Percentiles rank a stretch among this genome's conserved stretches.
phyloP scores from a whole-genome alignment of 176 grass and related monocot species.

The Eragrostis nindensis region DNA sequence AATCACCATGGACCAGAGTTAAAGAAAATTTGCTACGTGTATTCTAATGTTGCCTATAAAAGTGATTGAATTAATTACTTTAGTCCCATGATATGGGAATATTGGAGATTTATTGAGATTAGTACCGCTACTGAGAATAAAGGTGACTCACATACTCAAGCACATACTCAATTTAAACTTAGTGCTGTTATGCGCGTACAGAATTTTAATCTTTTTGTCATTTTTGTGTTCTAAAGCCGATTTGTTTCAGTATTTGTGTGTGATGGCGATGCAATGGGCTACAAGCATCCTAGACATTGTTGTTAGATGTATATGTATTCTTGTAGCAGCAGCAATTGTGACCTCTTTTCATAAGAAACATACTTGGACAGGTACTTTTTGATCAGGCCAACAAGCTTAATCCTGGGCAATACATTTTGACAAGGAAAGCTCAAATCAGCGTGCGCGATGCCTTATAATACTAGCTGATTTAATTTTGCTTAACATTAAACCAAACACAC shows the following conservation, averaged over 20 bases:
- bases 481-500: neutral
- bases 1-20: neutral
- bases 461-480: neutral
- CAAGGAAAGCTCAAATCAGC: neutral
- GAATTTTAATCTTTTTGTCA: neutral
- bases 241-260: neutral
- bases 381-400: neutral
- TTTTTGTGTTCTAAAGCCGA: neutral
- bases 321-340: no score
- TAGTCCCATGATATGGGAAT: neutral
- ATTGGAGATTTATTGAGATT: neutral
- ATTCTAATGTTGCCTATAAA: neutral
- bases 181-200: neutral
- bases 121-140: neutral
- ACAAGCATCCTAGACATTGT: neutral
- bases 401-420: neutral
- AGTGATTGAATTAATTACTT: conserved; percentile 7
- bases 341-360: neutral
- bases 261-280: neutral
- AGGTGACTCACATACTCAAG: neutral
- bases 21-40: neutral
- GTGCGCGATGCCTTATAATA: neutral
- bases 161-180: no score
- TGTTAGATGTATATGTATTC: no score
- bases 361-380: conserved; percentile 3